Evolutionary conservation across 164 flowering plant genomes (phyloP), one percentile per base, ranked within the genome.

Genomic region (Chimonanthus salicifolius): DNA sequence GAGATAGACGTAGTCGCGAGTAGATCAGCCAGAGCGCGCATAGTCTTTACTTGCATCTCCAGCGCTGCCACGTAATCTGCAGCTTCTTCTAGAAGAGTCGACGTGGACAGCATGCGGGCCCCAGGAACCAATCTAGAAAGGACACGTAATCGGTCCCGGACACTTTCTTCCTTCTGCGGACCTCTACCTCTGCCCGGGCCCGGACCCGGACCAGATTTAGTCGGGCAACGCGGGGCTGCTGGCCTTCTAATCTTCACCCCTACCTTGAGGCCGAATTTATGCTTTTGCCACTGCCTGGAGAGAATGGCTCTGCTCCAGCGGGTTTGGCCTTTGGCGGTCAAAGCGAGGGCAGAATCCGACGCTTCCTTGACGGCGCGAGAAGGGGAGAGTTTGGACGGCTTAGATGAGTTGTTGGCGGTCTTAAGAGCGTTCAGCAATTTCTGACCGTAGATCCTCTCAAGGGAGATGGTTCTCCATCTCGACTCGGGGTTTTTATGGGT

Each of bases 291-390:
- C 58, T 89, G 79, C 68, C 75, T 85, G 7, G 82, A 80, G 68
- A 89, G 78, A 18, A 91, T 88, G 21, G 94, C 94, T 18, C 94
- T 76, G 83, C 97, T 91, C 96, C 96, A 91, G 74, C 90, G 70
- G 3, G 87, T 86, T 62, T 82, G 78, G 6, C 94, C 94, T 51
- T 81, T 83, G 0, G 91, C 97, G 0, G 97, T 76, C 7, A 80
- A 78, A 8, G 97, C 97, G 2, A 91, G 79, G 0, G 81, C 86
- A 46, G 84, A 77, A 50, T 91, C 90, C 16, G 94, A 92, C 0
- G 89, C 88, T 43, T 87, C 91, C 3, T 92, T 82, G 16, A 89
- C 85, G n/a, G 83, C 90, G 1, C 85, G 81, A 21, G 84, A 85
- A 0, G 82, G 73, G 16, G 75, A 66, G 15, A 51, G 3, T 9